Evolutionary conservation across 768 basidiomycete genomes (phyloP).

Genomic region (Leucosporidium yakuticum): DNA sequence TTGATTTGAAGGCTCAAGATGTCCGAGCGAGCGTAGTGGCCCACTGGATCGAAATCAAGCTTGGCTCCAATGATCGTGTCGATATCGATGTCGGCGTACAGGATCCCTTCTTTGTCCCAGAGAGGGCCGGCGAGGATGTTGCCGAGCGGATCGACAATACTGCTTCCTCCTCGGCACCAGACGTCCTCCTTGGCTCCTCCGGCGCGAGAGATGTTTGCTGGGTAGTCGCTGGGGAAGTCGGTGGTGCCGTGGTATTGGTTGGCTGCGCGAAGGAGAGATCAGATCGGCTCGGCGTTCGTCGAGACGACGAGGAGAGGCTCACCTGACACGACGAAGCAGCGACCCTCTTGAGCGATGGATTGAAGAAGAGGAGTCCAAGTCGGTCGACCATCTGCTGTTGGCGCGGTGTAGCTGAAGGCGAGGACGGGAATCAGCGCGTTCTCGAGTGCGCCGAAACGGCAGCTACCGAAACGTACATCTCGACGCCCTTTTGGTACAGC

Average conservation of each 20-base stretch:
- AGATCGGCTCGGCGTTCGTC: no score
- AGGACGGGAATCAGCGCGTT: not conserved
- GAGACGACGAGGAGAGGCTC: not conserved
- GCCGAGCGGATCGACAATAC: constrained; percentile 58
- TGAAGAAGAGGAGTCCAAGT: constrained; percentile 56
- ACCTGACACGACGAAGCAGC: constrained; percentile 59
- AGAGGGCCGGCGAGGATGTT: constrained; percentile 58
- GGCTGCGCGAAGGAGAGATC: constrained; percentile 28
- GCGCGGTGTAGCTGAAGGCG: constrained; percentile 54
- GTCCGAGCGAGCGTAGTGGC: constrained; percentile 56
- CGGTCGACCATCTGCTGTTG: constrained; percentile 59
- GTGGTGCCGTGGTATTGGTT: constrained; percentile 57
- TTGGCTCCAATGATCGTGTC: constrained; percentile 56
- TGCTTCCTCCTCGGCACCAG: constrained; percentile 59
- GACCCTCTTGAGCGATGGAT: constrained; percentile 62
- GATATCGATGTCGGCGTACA: constrained; percentile 51
- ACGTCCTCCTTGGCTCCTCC: constrained; percentile 52
- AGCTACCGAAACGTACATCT: constrained; percentile 32
- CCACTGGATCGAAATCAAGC: constrained; percentile 59
- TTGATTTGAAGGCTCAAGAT: constrained; percentile 12
- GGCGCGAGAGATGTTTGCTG: constrained; percentile 28
- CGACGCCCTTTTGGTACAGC: constrained; percentile 13
- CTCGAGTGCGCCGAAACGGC: not conserved
- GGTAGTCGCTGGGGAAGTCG: constrained; percentile 19
- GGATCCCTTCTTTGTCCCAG: constrained; percentile 51